phyloP scores from a whole-genome alignment of 345 rosid species.

The Ceriops decandra region DNA sequence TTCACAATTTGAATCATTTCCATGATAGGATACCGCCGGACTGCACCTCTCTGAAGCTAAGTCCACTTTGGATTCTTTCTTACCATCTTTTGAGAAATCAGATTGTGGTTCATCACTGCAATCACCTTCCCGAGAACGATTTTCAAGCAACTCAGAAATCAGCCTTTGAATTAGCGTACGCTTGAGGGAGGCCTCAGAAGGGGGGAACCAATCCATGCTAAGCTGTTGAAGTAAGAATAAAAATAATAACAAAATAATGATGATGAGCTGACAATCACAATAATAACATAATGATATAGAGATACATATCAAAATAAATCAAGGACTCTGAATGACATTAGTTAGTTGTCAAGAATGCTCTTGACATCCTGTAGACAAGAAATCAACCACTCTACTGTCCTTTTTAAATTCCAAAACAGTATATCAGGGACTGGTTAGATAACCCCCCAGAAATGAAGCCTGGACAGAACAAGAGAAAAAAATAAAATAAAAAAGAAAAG shows the following conservation, averaged over 20 bases:
- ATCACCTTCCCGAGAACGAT: conserved; percentile 38
- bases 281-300: too few relatives aligned
- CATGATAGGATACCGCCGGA: conserved; percentile 36
- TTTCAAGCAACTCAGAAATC: conserved; percentile 64
- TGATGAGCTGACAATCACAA: too few relatives aligned
- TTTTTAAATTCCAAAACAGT: too few relatives aligned
- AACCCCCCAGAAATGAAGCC: neutral
- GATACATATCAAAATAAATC: too few relatives aligned
- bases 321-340: too few relatives aligned
- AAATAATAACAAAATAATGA: conserved; percentile 9
- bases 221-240: conserved; percentile 45
- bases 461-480: neutral
- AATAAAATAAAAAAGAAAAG: neutral
- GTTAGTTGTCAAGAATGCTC: too few relatives aligned
- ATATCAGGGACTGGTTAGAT: too few relatives aligned
- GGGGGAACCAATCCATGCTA: conserved; percentile 76
- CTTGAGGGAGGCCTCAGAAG: conserved; percentile 85
- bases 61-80: conserved; percentile 37
- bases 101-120: conserved; percentile 38
- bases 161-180: conserved; percentile 78
- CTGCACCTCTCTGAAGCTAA: conserved; percentile 38
- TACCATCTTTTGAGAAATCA: conserved; percentile 35
- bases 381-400: too few relatives aligned
- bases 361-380: too few relatives aligned
- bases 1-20: conserved; percentile 43